Evolutionary conservation across 345 rosid species (phyloP), one percentile per base, ranked within the genome.

Genomic region (Noccaea caerulescens): DNA sequence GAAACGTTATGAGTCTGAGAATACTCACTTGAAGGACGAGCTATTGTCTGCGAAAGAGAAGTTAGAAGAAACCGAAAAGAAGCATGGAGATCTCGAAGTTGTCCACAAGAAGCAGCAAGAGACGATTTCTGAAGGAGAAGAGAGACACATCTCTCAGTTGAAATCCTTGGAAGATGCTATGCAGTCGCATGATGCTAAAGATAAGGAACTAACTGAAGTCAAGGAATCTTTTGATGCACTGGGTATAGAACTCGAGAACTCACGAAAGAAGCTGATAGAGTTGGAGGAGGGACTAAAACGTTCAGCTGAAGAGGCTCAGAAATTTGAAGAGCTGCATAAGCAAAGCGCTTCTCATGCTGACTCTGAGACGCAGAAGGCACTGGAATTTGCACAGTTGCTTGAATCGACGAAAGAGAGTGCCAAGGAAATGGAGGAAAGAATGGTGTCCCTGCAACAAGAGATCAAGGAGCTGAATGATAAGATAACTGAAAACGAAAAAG

Each of bases 271-370:
- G 79, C 76, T 84, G 83, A 75, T 72, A 42, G 90, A 88, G 68
- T 70, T 88, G 84, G 93, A 86, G 47, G 74, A 82, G 52, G 89
- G 85, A 77, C 80, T 93, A 59, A 81, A 72, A n/a, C 10, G 49
- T 71, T 85, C 98, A 16, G 77, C 67, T 4, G 80, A 66, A 12
- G 97, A 91, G 72, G 86, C 88, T 27, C 82, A 66, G 80, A 91
- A 83, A 79, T 91, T 82, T 47, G 95, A 94, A 81, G 96, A 87
- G 72, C 79, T 94, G 80, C 97, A 89, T 73, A 84, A 81, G 69
- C 71, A 89, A 79, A 88, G 89, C 23, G 87, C 89, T 23, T 84
- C 81, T 16, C 92, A 83, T 76, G 95, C 92, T 11, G 97, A 91
- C 74, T 85, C 90, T 53, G 89, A 88, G 82, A 72, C 82, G 5